Base-by-base conservation (phyloP, 495 filamentous ascomycete genomes). In the Penicillium cinerascens region DNA sequence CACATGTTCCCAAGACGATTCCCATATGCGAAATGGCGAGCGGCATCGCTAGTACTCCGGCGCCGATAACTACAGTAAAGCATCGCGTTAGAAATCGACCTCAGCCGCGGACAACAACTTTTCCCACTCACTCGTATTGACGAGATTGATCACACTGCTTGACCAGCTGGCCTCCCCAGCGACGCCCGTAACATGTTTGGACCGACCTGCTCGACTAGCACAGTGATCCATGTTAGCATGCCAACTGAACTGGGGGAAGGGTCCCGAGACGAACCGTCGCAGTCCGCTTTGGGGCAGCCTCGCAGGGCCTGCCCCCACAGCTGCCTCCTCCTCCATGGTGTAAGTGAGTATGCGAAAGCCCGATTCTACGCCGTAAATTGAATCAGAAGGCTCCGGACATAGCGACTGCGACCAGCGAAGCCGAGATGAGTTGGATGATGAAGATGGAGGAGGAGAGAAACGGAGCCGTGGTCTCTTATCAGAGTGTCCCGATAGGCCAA, bases 41-140 rank as follows among this genome's bases (percentile, higher is more conserved):
- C 11, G 92, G 92, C 92, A 96, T 97, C 17, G 92, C 91, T 16
- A 98, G 82, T 2, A 95, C 87, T 36, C 93, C 93, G 41, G 93
- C 93, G 37, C 93, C 93, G 62, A 98, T 80, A 59, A 97, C 90
- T 95, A 63, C 4, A 51, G 13, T 27, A 1, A 33, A 38, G n/a
- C 11, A 55, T 25, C 13, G 23, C 4, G 35, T 58, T 26, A 57
- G 37, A 18, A 10, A 10, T 10, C 11, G 29, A 13, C 29, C 9
- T 50, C 13, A 26, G 47, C 26, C 33, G 7, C n/a, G 15, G 2
- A 13, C 22, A 16, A 16, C 22, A n/a, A n/a, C n/a, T n/a, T 22
- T 18, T 37, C 15, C 16, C 25, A 68, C 74, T 74, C 59, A 77
- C 74, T 97, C 6, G 93, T 98, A 71, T 98, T 98, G 52, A 97